Conservation (phyloP, 2,329 filamentous ascomycete species). For the Aureobasidium sp. region DNA sequence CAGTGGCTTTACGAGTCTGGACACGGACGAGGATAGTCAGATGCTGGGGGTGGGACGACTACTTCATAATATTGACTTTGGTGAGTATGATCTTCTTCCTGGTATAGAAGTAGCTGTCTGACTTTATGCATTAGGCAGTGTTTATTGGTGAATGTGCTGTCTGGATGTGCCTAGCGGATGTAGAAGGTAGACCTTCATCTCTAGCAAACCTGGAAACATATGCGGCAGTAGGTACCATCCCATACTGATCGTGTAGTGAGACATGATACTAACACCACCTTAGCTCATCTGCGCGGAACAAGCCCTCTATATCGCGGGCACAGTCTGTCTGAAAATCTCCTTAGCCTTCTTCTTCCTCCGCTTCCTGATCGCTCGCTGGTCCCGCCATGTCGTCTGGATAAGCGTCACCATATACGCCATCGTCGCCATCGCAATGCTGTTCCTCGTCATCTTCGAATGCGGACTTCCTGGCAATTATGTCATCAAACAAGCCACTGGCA, state of each 20-base stretch:
- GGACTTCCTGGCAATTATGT: conserved; percentile 20
- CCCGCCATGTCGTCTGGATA: conserved; percentile 25
- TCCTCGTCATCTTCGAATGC: conserved; percentile 27
- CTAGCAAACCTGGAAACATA: neutral
- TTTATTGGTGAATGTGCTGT: conserved; percentile 14
- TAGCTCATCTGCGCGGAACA: conserved; percentile 29
- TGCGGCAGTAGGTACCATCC: neutral
- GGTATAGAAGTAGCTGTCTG: neutral
- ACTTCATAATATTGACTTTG: conserved; percentile 33
- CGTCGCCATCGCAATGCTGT: conserved; percentile 26
- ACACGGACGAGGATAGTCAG: conserved; percentile 33
- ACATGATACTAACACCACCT: neutral
- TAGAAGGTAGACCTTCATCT: neutral
- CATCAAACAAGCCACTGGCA: neutral
- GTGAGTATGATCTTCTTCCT: conserved; percentile 25
- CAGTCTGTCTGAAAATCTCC: conserved; percentile 39
- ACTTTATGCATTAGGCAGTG: neutral
- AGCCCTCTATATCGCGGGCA: conserved; percentile 34
- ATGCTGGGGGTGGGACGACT: conserved; percentile 40
- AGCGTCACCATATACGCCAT: conserved; percentile 30
- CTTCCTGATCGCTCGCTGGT: conserved; percentile 34
- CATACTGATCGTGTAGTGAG: neutral
- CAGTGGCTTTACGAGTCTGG: conserved; percentile 33
- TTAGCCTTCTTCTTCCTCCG: conserved; percentile 40
- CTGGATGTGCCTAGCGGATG: neutral